Conservation (phyloP, 2,329 filamentous ascomycete species). For the Domatiomyces catenatus region DNA sequence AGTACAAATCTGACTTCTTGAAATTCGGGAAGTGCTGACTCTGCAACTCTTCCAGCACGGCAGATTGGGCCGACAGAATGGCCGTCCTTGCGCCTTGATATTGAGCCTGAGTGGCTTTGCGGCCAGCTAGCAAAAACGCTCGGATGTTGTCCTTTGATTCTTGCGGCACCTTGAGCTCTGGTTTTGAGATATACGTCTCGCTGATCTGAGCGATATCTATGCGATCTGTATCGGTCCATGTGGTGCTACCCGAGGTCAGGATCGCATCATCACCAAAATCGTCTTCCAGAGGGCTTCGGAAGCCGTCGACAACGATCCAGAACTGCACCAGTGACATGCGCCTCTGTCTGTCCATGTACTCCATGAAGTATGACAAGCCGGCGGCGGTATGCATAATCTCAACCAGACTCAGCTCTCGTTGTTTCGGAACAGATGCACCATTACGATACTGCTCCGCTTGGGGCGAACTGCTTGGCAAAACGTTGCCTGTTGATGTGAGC, state of each 20-base stretch:
- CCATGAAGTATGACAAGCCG: slow-evolving; percentile 96
- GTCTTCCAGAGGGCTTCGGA: slow-evolving; percentile 84
- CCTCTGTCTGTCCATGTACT: slow-evolving; percentile 88
- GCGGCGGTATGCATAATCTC: slow-evolving; percentile 83
- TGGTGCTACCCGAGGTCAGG: slow-evolving; percentile 35
- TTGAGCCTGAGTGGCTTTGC: slow-evolving; percentile 58
- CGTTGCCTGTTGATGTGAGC: slow-evolving; percentile 52
- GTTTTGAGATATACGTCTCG: slow-evolving; percentile 69
- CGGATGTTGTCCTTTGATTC: slow-evolving; percentile 55
- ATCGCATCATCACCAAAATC: slow-evolving; percentile 51
- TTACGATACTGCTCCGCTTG: slow-evolving; percentile 22
- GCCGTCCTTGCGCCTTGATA: slow-evolving; percentile 71
- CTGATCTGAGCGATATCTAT: slow-evolving; percentile 82
- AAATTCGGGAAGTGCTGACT: slow-evolving; percentile 67
- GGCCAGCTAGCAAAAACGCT: slow-evolving; percentile 64
- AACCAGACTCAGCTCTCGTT: slow-evolving; percentile 57
- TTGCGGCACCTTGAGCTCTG: slow-evolving; percentile 63
- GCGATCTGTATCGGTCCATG: slow-evolving; percentile 72
- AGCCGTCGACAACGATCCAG: slow-evolving; percentile 94
- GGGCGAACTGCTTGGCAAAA: slow-evolving; percentile 20
- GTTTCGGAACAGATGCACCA: slow-evolving; percentile 34
- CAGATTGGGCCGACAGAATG: slow-evolving; percentile 67
- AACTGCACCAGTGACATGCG: slow-evolving; percentile 88
- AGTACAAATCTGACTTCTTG: slow-evolving; percentile 85
- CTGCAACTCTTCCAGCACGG: slow-evolving; percentile 71